Evolutionary conservation across 2,329 filamentous ascomycete genomes (phyloP).

Genomic region (Arthrobotrys entomopaga): DNA sequence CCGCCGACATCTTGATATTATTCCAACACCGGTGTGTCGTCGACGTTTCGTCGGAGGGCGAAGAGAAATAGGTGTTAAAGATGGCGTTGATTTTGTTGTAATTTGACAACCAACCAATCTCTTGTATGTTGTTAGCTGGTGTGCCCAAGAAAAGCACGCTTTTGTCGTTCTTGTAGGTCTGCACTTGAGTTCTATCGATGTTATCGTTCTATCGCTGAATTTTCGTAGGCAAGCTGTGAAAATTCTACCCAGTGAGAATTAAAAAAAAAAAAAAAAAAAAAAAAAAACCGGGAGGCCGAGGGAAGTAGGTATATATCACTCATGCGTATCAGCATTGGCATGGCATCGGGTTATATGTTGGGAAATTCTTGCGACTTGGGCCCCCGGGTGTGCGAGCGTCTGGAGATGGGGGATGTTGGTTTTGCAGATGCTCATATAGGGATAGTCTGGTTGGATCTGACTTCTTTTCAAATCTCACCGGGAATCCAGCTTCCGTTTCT

Average conservation of each 20-base stretch:
- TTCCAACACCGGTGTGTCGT: neutral
- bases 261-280: neutral
- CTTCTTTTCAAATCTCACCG: neutral
- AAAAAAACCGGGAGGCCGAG: constrained; percentile 10
- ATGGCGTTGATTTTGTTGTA: constrained; percentile 32
- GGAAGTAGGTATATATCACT: constrained; percentile 34
- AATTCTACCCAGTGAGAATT: neutral
- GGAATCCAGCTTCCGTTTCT: constrained; percentile 10
- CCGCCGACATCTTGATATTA: constrained; percentile 17
- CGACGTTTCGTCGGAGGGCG: too few species aligned
- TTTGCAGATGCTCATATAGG: constrained; percentile 46
- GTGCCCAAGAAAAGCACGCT: neutral
- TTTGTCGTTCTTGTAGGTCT: neutral
- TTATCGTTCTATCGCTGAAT: neutral
- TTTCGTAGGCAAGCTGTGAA: neutral
- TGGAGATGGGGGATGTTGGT: constrained; percentile 13
- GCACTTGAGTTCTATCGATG: neutral
- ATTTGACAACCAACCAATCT: neutral
- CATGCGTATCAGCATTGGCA: constrained; percentile 12
- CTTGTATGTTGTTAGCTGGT: constrained; percentile 3
- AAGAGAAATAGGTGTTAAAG: too few species aligned
- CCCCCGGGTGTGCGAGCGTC: too few species aligned
- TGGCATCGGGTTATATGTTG: neutral
- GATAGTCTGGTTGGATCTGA: constrained; percentile 17
- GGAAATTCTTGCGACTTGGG: too few species aligned